Conservation (phyloP, 495 filamentous ascomycete species). For the Astrothelium subdiscretum region DNA sequence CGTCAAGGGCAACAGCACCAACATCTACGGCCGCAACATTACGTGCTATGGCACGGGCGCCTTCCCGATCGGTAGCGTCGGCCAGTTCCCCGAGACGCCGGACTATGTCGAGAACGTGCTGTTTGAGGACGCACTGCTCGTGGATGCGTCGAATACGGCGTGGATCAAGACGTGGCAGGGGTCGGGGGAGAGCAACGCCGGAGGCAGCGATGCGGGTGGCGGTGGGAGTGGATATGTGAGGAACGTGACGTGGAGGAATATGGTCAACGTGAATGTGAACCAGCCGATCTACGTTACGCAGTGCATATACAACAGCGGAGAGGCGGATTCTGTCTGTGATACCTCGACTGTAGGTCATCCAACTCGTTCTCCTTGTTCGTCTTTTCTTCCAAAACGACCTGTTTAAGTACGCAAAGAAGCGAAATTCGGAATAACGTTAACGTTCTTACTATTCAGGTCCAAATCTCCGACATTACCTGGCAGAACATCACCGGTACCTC, state of each 20-base stretch:
- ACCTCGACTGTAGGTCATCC: slow-evolving; percentile 34
- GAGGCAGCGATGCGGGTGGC: slow-evolving; percentile 31
- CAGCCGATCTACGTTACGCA: slow-evolving; percentile 47
- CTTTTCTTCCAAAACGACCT: not conserved
- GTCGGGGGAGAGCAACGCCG: slow-evolving; percentile 13
- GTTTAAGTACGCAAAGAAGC: not conserved
- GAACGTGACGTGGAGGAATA: slow-evolving; percentile 32
- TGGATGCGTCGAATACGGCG: slow-evolving; percentile 39
- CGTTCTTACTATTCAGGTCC: not conserved
- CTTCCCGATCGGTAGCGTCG: slow-evolving; percentile 11
- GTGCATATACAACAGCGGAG: slow-evolving; percentile 40
- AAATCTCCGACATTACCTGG: slow-evolving; percentile 36
- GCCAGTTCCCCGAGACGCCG: slow-evolving; percentile 6
- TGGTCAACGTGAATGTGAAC: slow-evolving; percentile 44
- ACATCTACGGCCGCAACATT: slow-evolving; percentile 16
- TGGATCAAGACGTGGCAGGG: slow-evolving; percentile 47
- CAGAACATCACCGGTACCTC: slow-evolving; percentile 45
- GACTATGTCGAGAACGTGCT: slow-evolving; percentile 18
- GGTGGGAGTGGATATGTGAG: slow-evolving; percentile 15
- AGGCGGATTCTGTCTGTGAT: slow-evolving; percentile 34
- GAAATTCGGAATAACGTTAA: not conserved
- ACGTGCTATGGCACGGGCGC: slow-evolving; percentile 13
- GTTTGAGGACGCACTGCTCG: slow-evolving; percentile 15
- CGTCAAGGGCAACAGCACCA: slow-evolving; percentile 17
- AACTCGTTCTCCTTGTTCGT: slow-evolving; percentile 12